Evolutionary conservation across 139 green algal genomes (phyloP), one percentile per base, ranked within the genome.

Genomic region (Chlorella sp.): DNA sequence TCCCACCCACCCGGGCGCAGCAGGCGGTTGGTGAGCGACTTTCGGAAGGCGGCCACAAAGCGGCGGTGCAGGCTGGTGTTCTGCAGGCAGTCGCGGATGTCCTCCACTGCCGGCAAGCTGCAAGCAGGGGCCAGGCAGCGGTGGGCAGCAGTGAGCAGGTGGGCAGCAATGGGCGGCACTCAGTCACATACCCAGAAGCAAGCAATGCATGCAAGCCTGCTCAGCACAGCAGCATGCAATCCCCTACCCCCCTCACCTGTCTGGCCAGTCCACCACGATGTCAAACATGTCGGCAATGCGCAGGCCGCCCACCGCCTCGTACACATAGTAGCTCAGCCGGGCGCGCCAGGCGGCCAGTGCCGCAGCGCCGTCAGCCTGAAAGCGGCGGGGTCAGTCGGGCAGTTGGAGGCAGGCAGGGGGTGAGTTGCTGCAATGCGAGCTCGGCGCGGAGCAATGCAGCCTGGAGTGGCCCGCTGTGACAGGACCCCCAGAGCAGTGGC

Each of bases 251-350:
- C 38, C 68, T 16, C 38, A 69, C 78, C 71, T 90, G 38, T 94
- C 91, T 5, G 92, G 92, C 57, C 85, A 93, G 55, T 95, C 92
- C n/a, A 93, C 91, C 62, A 98, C 94, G 41, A 98, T 95, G 87
- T 98, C 95, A 89, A 99, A 99, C 88, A 99, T 91, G 73, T 96
- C 82, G 16, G 68, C 44, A 25, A 94, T 95, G 23, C 93, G 92
- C 72, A 96, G 60, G 36, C 51, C 47, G 1, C 94, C 92, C 39
- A 98, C 89, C 30, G 81, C 88, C 78, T 98, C 93, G 32, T 94
- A 94, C 39, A 96, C 87, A 38, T 93, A 87, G 86, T 94, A 96
- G 28, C 87, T 79, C 57, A 98, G 90, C 5, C 91, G 87, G 38
- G 91, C 83, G 44, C 86, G 76, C 95, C 94, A 97, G 82, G 93